phyloP scores from a whole-genome alignment of 1,139 yeast genomes.

The Ogataea hybrid region DNA sequence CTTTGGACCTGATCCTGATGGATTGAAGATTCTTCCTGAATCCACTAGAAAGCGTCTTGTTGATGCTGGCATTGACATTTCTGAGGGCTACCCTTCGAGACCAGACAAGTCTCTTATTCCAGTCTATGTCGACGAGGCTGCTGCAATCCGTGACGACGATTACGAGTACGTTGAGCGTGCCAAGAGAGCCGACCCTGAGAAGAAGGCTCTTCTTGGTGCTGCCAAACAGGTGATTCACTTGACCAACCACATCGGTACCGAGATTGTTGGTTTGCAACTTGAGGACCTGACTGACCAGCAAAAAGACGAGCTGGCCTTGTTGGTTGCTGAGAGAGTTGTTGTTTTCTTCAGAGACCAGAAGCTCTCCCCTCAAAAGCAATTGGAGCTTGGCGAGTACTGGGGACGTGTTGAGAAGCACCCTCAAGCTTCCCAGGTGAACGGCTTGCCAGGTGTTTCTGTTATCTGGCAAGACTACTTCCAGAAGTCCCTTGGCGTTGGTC shows the following conservation, averaged over 20 bases:
- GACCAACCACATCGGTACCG: conserved; percentile 53
- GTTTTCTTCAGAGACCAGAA: conserved; percentile 49
- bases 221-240: conserved; percentile 47
- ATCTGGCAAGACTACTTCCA: conserved; percentile 48
- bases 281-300: conserved; percentile 48
- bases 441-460: conserved; percentile 45
- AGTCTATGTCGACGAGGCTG: conserved; percentile 52
- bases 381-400: conserved; percentile 43
- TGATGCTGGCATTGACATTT: conserved; percentile 40
- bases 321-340: conserved; percentile 52
- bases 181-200: conserved; percentile 51
- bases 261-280: conserved; percentile 52
- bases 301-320: conserved; percentile 50
- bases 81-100: conserved; percentile 44
- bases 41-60: conserved; percentile 36
- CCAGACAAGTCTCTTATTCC: conserved; percentile 38
- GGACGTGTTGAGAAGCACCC: conserved; percentile 51
- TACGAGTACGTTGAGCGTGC: conserved; percentile 47
- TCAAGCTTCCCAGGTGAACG: conserved; percentile 42
- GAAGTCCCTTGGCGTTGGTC: conserved; percentile 21
- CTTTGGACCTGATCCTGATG: conserved; percentile 24
- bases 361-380: conserved; percentile 43
- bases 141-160: conserved; percentile 40
- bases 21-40: conserved; percentile 36
- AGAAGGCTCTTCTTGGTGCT: conserved; percentile 51